Evolutionary conservation across 495 filamentous ascomycete genomes (phyloP).

Genomic region (Clavariopsis aquatica): DNA sequence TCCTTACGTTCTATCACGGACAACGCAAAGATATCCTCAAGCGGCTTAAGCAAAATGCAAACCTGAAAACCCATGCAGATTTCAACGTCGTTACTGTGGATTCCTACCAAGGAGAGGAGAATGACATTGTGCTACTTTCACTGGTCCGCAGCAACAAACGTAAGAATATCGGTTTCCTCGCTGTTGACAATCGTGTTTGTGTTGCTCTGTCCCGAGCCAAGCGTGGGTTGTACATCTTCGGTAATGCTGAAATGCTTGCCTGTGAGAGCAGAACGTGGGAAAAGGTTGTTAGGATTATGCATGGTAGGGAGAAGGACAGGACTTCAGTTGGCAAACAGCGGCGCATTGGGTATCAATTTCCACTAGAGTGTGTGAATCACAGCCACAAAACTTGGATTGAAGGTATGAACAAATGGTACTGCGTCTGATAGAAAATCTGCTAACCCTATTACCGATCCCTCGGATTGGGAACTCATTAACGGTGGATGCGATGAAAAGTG

Average conservation of each 20-base stretch:
- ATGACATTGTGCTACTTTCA: slow-evolving; percentile 81
- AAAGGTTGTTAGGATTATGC: slow-evolving; percentile 41
- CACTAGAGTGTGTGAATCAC: slow-evolving; percentile 46
- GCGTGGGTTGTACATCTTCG: slow-evolving; percentile 84
- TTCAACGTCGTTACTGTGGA: slow-evolving; percentile 84
- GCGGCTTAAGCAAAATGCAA: slow-evolving; percentile 53
- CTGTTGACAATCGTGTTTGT: slow-evolving; percentile 75
- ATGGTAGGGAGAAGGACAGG: slow-evolving; percentile 31
- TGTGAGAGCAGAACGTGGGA: slow-evolving; percentile 45
- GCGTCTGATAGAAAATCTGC: not conserved
- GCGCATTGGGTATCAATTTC: slow-evolving; percentile 45
- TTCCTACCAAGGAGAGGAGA: slow-evolving; percentile 94
- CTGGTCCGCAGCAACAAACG: slow-evolving; percentile 71
- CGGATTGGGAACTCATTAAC: slow-evolving; percentile 51
- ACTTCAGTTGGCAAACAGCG: slow-evolving; percentile 7
- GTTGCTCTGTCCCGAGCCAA: slow-evolving; percentile 88
- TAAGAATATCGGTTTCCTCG: slow-evolving; percentile 67
- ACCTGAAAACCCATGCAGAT: slow-evolving; percentile 49
- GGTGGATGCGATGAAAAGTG: slow-evolving; percentile 64
- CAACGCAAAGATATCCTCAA: slow-evolving; percentile 68
- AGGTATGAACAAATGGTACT: slow-evolving; percentile 8
- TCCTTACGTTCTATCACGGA: slow-evolving; percentile 87
- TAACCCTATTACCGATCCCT: slow-evolving; percentile 37
- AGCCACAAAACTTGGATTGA: slow-evolving; percentile 45
- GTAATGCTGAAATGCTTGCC: slow-evolving; percentile 64